phyloP scores from a whole-genome alignment of 331 rosid genomes.

The Pyrus hybrid region DNA sequence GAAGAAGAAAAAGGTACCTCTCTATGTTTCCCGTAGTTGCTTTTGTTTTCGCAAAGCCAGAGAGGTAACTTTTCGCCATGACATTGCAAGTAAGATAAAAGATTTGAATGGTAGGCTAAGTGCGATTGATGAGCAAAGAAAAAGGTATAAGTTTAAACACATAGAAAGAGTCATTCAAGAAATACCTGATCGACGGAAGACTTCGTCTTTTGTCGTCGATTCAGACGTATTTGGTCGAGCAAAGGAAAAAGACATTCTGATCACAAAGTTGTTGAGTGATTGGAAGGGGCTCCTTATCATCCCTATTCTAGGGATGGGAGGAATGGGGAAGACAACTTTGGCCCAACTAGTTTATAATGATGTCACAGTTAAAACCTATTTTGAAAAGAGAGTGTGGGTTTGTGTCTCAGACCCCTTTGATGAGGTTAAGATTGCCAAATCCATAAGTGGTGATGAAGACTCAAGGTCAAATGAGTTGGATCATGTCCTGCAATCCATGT shows the following conservation, averaged over 20 bases:
- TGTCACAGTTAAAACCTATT: background rate
- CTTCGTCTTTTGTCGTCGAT: background rate
- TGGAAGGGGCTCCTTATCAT: background rate
- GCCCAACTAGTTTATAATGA: background rate
- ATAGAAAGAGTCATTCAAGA: background rate
- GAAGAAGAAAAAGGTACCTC: background rate
- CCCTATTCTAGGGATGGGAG: background rate
- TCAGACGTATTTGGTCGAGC: background rate
- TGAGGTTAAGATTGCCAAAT: background rate
- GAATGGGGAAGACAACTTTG: background rate
- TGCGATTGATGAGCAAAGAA: background rate
- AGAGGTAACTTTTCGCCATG: no score
- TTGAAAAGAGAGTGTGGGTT: background rate
- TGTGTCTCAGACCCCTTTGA: background rate
- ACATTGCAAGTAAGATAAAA: no score
- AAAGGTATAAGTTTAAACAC: background rate
- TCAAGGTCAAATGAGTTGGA: background rate
- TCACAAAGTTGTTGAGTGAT: background rate
- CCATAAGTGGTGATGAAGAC: background rate
- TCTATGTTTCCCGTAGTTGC: no score
- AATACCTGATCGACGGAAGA: background rate
- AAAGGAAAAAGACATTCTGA: background rate
- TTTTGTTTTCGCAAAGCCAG: no score
- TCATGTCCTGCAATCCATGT: background rate
- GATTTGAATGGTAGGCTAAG: no score